Conservation (phyloP, 805 yeast species). For the Saccharomycodes ludwigii region DNA sequence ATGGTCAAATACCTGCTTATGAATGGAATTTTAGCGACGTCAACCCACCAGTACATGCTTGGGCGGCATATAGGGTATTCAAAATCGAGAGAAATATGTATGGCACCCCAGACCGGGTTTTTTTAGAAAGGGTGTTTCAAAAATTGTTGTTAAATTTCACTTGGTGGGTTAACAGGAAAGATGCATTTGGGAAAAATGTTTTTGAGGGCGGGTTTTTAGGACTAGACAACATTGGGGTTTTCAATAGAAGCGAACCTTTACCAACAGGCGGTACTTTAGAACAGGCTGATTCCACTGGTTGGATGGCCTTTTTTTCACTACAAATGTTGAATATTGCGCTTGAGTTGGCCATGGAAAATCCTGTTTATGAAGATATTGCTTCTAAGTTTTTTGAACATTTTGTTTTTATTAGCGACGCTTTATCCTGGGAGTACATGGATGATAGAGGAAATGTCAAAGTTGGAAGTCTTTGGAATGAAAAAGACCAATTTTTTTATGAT, state of each 20-base stretch:
- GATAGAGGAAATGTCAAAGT: conserved; percentile 6
- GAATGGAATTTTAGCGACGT: conserved; percentile 95
- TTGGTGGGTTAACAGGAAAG: conserved; percentile 96
- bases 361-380: conserved; percentile 87
- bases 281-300: conserved; percentile 93
- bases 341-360: conserved; percentile 74
- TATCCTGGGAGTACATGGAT: conserved; percentile 45
- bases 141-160: conserved; percentile 80
- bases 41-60: conserved; percentile 96
- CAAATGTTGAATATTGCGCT: conserved; percentile 89
- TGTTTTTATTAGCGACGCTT: conserved; percentile 82
- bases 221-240: conserved; percentile 82
- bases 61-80: conserved; percentile 83
- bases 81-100: conserved; percentile 79
- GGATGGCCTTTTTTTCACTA: conserved; percentile 91
- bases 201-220: conserved; percentile 94
- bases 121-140: conserved; percentile 87
- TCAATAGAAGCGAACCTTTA: conserved; percentile 83
- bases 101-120: conserved; percentile 56
- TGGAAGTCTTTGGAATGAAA: conserved; percentile 73
- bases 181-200: conserved; percentile 72
- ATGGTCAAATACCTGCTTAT: conserved; percentile 94
- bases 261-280: conserved; percentile 87
- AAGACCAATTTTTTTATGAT: conserved; percentile 81
- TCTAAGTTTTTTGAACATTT: conserved; percentile 91